Percentiles rank a stretch among this genome's conserved stretches.
phyloP scores from a whole-genome alignment of 2,329 filamentous ascomycete species.

The Cordyceps fumosorosea region DNA sequence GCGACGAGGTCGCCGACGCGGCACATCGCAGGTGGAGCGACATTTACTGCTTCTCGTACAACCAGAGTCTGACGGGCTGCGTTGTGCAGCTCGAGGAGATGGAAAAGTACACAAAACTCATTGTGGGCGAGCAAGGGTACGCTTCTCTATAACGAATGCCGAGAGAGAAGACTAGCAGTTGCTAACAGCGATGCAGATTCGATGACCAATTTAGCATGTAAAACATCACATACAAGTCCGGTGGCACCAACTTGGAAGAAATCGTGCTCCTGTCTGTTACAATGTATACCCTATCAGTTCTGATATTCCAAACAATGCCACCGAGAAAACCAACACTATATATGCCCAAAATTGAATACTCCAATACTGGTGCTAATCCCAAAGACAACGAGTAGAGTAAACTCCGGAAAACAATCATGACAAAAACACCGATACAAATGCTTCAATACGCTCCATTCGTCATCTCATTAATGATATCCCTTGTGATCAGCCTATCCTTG shows the following conservation, averaged over 20 bases:
- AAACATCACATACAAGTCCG: not conserved
- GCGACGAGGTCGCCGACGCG: conserved; percentile 20
- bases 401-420: not conserved
- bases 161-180: not conserved
- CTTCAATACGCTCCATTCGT: conserved; percentile 36
- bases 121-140: conserved; percentile 48
- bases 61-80: conserved; percentile 47
- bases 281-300: not conserved
- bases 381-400: not conserved
- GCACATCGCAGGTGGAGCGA: conserved; percentile 44
- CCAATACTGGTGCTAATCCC: conserved; percentile 9
- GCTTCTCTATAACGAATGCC: conserved; percentile 2
- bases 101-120: conserved; percentile 50
- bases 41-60: conserved; percentile 50
- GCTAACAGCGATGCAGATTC: conserved; percentile 7
- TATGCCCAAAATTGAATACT: conserved; percentile 13
- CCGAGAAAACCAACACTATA: not conserved
- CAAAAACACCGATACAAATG: conserved; percentile 10
- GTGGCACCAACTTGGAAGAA: not conserved
- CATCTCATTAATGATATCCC: conserved; percentile 72
- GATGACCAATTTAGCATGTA: conserved; percentile 11
- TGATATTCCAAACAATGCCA: conserved; percentile 12
- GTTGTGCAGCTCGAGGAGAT: conserved; percentile 48
- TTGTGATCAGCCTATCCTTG: conserved; percentile 60
- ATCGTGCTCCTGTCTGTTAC: not conserved